Evolutionary conservation across 768 basidiomycete species (phyloP).

Genomic region (Auricularia sp.): DNA sequence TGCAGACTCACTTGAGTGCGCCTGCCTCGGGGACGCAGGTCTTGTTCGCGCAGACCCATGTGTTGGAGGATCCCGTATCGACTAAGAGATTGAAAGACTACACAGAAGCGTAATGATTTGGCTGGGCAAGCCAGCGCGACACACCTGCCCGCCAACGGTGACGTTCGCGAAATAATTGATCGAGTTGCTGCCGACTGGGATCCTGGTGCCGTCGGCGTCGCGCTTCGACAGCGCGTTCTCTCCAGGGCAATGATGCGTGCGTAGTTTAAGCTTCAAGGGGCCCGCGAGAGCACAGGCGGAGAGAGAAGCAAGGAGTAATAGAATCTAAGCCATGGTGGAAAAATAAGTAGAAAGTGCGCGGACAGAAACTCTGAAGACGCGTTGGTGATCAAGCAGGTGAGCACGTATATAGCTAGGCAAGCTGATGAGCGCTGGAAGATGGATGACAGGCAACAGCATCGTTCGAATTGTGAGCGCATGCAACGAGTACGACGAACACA

Average conservation of each 20-base stretch:
- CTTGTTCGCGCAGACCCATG: constrained; percentile 3
- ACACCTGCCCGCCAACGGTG: background rate
- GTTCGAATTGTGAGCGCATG: too few relatives aligned
- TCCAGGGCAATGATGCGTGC: background rate
- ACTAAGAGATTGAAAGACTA: constrained; percentile 5
- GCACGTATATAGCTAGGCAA: too few relatives aligned
- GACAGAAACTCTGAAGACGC: background rate
- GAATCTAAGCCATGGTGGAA: background rate
- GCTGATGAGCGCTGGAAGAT: too few relatives aligned
- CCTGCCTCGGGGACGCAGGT: background rate
- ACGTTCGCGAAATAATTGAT: background rate
- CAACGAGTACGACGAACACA: too few relatives aligned
- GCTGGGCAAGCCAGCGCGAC: background rate
- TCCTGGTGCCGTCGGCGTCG: background rate
- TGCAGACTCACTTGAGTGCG: background rate
- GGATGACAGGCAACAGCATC: too few relatives aligned
- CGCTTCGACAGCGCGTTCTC: background rate
- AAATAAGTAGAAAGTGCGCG: background rate
- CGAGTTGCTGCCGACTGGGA: background rate
- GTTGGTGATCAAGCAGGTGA: too few relatives aligned
- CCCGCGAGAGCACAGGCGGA: background rate
- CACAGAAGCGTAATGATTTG: background rate
- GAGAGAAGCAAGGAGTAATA: background rate
- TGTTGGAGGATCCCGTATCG: constrained; percentile 3
- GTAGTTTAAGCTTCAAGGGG: background rate